Evolutionary conservation across 306 rosid genomes (phyloP), one percentile per base, ranked within the genome.

Genomic region (Begonia masoniana): DNA sequence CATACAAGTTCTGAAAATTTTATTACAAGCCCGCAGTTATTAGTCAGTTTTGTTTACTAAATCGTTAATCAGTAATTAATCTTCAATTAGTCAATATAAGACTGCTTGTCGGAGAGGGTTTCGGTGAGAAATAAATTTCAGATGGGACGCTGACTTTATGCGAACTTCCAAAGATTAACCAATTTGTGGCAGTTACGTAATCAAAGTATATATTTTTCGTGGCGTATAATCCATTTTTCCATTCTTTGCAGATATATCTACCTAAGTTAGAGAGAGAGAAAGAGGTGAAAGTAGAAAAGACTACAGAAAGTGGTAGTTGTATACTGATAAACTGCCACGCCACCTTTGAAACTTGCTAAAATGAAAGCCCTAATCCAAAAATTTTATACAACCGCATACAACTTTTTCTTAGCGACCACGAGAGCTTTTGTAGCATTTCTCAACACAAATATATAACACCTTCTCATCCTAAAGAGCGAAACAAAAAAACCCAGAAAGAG

Each of bases 141-240:
- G 24, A 21, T 21, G 0, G 39, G 39, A 58, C 59, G 56, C 55
- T 46, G 65, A 48, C 62, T 16, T 17, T 21, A 15, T 2, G 13
- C 10, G 57, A 57, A 36, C 23, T 26, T 55, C 54, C 53, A 68
- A 55, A 45, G 6, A 4, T 17, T 47, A 52, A 14, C 26, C 7
- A 13, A 62, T 75, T 89, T 61, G 95, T 71, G 74, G 91, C 61
- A 60, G 87, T 80, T 80, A 72, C 82, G 91, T 76, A 31, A 85
- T 76, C 95, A 58, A 74, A 64, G 21, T 56, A 42, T 53, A 51
- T 70, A 50, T 21, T 61, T 64, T 74, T 57, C 75, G 60, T 77
- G 60, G 60, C 84, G 68, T 82, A 62, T 76, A 59, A 54, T 65
- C 61, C 69, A 31, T 31, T 31, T 62, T 54, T 3, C 35, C 62